Conservation (phyloP, 192 early-diverging fungal genomes). For the Backusella westeae region DNA sequence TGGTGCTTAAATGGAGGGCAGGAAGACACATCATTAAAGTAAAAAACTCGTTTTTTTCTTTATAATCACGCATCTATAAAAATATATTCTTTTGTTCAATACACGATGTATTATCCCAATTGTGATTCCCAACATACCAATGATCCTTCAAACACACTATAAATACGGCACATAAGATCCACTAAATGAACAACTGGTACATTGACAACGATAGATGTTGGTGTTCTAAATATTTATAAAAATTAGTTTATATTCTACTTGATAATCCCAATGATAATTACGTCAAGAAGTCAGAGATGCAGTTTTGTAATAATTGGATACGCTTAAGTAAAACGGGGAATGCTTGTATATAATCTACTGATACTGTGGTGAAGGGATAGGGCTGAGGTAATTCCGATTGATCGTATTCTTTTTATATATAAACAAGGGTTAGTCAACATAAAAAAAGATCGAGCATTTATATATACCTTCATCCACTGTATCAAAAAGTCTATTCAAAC, state of each 20-base stretch:
- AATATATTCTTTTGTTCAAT: not conserved
- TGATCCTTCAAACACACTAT: conserved; percentile 40
- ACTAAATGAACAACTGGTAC: conserved; percentile 51
- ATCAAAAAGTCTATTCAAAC: conserved; percentile 45
- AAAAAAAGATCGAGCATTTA: not conserved
- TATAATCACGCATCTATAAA: conserved; percentile 38
- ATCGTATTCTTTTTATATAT: conserved; percentile 13
- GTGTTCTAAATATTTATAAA: conserved; percentile 32
- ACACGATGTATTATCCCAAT: not conserved
- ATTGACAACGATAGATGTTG: conserved; percentile 38
- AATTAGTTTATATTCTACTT: not conserved
- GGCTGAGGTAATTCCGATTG: not conserved
- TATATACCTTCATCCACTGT: conserved; percentile 55
- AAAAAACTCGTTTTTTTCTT: conserved; percentile 49
- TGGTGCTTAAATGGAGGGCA: conserved; percentile 38
- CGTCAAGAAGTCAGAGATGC: conserved; percentile 38
- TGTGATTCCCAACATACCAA: conserved; percentile 22
- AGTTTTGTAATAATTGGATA: conserved; percentile 30
- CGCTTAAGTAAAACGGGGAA: conserved; percentile 40
- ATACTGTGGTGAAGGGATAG: conserved; percentile 15
- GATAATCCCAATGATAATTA: conserved; percentile 11
- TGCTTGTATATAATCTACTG: conserved; percentile 39
- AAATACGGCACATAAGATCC: conserved; percentile 46
- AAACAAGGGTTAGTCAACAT: not conserved
- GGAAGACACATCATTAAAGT: conserved; percentile 46